Base-by-base conservation (phyloP, 371 early-diverging fungal species). In the Conidiobolus incongruus region DNA sequence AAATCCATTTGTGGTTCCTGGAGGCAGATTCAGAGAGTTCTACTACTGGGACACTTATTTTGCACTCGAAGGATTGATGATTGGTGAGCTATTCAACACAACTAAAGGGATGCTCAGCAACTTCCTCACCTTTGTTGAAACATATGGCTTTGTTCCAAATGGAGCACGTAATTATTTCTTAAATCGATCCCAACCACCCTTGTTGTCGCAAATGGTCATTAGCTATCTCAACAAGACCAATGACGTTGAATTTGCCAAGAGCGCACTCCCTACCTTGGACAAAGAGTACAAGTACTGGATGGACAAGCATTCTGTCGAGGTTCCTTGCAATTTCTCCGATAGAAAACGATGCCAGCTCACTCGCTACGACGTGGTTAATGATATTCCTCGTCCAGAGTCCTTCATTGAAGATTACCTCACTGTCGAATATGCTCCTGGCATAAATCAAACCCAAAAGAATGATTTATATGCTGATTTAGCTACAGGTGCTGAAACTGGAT, bases 41-140 rank as follows among this genome's bases (percentile, higher is more conserved):
- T 88, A 89, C 55, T 87, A 92, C 55, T 89, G 87, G 89, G 93
- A 92, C 51, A 66, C 75, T 15, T 88, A 63, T 50, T 92, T 81
- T 65, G 74, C 81, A 4, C 48, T 82, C 19, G 69, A 82, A 46
- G 93, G 93, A 0, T 52, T 93, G 31, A 45, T 81, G 16, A 43
- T 71, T 1, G 68, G 72, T 46, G 71, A 72, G 2, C 62, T 82
- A 47, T 24, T 57, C 13, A 56, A 69, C 1, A 49, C 69, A 28
- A 68, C 72, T 1, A 59, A 58, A 39, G 58, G 66, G 36, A 75
- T 76, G 55, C 63, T 86, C 38, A 56, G 61, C 10, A 79, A 83
- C 52, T 66, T 86, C 26, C 56, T 77, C 16, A 62, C 13, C 36
- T 19, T 35, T 35, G 36, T 35, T 20, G 6, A 35, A 16, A 10